A percentile compares a stretch with the other conserved stretches of the same genome.
These are phyloP conservation scores for Schrenkiella parvula DNA, from an alignment of 345 rosid species.

Conservation along the genomic window DNA sequence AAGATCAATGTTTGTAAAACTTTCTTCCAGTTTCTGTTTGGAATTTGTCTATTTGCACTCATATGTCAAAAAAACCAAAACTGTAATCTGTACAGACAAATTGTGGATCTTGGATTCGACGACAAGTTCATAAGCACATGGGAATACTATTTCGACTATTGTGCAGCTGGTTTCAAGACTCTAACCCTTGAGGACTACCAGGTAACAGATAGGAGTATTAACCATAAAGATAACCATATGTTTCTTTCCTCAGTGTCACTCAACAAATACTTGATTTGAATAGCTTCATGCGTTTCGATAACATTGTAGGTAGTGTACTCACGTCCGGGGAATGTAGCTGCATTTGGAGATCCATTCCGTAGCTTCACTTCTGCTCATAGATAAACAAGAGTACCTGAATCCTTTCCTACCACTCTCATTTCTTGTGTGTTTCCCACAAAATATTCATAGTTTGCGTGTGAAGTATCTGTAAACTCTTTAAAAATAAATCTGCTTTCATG, in stretches of 20 bases:
- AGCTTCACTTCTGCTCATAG: conserved; percentile 36
- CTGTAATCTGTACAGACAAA: conserved; percentile 39
- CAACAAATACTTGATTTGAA: background rate
- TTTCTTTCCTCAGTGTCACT: background rate
- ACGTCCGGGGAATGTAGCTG: conserved; percentile 59
- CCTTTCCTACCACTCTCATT: background rate
- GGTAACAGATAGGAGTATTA: background rate
- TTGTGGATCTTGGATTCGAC: conserved; percentile 53
- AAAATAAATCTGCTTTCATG: background rate
- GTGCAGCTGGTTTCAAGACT: conserved; percentile 74
- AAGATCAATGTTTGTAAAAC: background rate
- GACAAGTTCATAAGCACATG: conserved; percentile 78
- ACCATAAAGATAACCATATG: background rate
- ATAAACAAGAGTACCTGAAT: background rate
- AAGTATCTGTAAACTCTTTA: background rate
- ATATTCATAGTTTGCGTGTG: background rate
- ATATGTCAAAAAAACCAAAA: background rate
- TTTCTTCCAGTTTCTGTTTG: background rate
- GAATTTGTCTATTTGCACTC: background rate
- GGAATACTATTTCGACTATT: conserved; percentile 85
- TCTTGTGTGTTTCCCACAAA: background rate
- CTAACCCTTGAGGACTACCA: conserved; percentile 15
- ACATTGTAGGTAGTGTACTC: conserved; percentile 53
- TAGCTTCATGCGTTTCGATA: background rate
- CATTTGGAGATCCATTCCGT: conserved; percentile 44